Base-by-base conservation (phyloP, 2,329 filamentous ascomycete genomes). In the Tolypocladium inflatum region DNA sequence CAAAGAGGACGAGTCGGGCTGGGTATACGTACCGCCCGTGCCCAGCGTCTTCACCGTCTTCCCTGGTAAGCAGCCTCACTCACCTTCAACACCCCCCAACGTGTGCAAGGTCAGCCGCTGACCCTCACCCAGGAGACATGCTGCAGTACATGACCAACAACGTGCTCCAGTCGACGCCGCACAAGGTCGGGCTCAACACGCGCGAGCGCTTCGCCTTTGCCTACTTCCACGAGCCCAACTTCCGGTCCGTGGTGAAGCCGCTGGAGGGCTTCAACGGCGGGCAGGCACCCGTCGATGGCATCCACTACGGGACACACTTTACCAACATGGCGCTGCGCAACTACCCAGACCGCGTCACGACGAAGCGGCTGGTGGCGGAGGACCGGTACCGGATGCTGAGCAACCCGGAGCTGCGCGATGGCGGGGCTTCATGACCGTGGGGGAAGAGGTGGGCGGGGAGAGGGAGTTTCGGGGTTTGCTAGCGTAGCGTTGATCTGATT, bases 231-330 rank as follows among this genome's bases (percentile, higher is more conserved):
- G 78, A 80, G 66, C 78, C 77, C 26, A 78, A 73, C 64, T 80
- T 80, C 63, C 70, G 74, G 23, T 69, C 76, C 1, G 71, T 78
- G 11, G 59, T 78, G 17, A 73, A 72, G 63, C 76, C 78, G 0
- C 66, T 80, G 9, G 67, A 69, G 0, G 73, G 72, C 3, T 76
- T 73, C 58, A 64, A 73, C 9, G 67, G 55, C 8, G 66, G 69
- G 3, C 66, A 70, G 55, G 61, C 64, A 26, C 66, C 66, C 2
- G 54, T 59, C 6, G 70, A 74, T n/a, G 73, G 76, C 4, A 74
- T 80, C 8, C 76, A 79, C 63, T 80, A 80, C 61, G 77, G 78
- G n/a, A 79, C 73, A 1, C 76, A 80, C 63, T 80, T 80, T 59
- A 80, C 77, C 41, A 76, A 79, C 57, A 80, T 80, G 77, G 78